phyloP scores from a whole-genome alignment of 495 filamentous ascomycete genomes.

The Penicillium daleae region DNA sequence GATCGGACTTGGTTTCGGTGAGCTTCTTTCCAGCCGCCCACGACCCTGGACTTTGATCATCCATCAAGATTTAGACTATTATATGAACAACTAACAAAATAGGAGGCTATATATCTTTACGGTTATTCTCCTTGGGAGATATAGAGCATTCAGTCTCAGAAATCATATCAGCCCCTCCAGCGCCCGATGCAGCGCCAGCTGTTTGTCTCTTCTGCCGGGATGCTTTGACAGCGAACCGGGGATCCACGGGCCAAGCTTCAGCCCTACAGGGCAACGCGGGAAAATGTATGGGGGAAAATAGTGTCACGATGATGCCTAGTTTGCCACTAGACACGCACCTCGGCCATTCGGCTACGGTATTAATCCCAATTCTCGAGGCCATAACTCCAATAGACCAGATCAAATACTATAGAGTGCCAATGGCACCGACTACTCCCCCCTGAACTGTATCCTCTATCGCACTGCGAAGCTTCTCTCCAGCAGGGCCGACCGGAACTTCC shows the following conservation, averaged over 20 bases:
- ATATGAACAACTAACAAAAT: not conserved
- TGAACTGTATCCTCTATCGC: not conserved
- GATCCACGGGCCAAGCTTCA: conserved; percentile 32
- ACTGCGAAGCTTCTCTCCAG: not conserved
- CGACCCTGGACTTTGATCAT: not conserved
- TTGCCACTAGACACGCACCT: conserved; percentile 8
- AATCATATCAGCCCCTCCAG: not conserved
- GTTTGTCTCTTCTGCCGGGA: not conserved
- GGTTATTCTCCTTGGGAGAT: too few species aligned
- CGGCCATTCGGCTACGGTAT: not conserved
- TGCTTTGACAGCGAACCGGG: not conserved
- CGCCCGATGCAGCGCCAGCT: not conserved
- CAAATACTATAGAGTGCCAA: not conserved
- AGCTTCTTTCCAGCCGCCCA: not conserved
- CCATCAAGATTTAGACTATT: not conserved
- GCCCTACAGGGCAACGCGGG: conserved; percentile 24
- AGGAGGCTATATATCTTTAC: too few species aligned
- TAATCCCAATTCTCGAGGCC: too few species aligned
- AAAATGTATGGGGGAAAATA: not conserved
- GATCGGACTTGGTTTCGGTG: not conserved
- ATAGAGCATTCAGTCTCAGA: too few species aligned
- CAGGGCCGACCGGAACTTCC: not conserved
- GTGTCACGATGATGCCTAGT: conserved; percentile 7
- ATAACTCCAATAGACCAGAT: too few species aligned
- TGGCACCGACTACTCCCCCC: not conserved